Percentiles rank a stretch among this genome's conserved stretches.
These are phyloP conservation scores for Chlamydomonas sphaeroides DNA, from an alignment of 139 green algal species.

Conservation along the genomic window DNA sequence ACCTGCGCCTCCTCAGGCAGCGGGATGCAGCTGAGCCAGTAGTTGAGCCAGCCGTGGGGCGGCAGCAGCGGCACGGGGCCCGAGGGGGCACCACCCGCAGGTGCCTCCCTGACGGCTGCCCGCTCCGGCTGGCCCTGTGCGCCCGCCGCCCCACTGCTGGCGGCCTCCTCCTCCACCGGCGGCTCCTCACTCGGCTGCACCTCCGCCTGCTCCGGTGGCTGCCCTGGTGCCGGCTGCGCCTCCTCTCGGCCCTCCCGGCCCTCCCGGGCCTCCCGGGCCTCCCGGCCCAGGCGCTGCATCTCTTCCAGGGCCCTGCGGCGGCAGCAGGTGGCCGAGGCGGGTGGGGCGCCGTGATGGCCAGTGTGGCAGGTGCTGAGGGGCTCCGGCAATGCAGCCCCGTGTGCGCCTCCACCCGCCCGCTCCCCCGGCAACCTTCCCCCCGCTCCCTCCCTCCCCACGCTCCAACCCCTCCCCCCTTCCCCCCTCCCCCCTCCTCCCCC, in stretches of 20 bases:
- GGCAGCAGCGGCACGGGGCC: too few species aligned
- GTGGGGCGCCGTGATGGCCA: too few species aligned
- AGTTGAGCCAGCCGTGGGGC: constrained; percentile 24
- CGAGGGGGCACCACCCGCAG: too few species aligned
- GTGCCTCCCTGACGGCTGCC: too few species aligned
- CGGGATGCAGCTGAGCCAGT: constrained; percentile 30
- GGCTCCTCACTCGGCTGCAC: neutral
- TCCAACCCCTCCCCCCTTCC: too few species aligned
- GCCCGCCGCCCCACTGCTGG: neutral
- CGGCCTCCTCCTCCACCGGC: neutral
- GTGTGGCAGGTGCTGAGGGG: neutral
- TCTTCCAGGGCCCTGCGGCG: neutral
- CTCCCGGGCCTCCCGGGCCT: neutral
- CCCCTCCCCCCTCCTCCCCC: neutral
- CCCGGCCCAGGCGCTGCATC: neutral
- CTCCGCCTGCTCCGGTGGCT: neutral
- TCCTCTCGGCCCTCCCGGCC: too few species aligned
- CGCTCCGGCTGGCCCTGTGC: neutral
- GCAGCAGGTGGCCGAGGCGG: neutral
- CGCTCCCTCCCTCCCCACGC: neutral
- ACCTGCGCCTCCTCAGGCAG: constrained; percentile 27
- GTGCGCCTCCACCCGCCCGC: too few species aligned
- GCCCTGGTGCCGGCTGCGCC: too few species aligned
- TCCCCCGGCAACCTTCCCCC: too few species aligned
- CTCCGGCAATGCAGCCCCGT: too few species aligned